A percentile compares a stretch with the other conserved stretches of the same genome.
These are phyloP conservation scores for Tilletia caries DNA, from an alignment of 1,284 basidiomycete species.

Conservation along the genomic window DNA sequence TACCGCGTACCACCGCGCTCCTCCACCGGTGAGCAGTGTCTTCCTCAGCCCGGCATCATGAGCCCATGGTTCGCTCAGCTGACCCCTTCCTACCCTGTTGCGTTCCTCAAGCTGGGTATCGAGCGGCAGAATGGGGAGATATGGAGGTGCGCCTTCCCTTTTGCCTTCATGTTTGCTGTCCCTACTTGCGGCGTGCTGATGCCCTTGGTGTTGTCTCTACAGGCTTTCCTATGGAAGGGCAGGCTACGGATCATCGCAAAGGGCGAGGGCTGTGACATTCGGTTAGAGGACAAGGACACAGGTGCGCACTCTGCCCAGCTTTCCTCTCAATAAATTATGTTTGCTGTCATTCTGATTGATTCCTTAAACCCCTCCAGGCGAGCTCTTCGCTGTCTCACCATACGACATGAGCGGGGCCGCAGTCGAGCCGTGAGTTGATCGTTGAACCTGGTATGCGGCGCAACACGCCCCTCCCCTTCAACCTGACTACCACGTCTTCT, in stretches of 20 bases:
- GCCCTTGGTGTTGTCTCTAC: background rate
- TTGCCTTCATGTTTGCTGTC: background rate
- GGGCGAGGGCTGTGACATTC: slow-evolving; percentile 41
- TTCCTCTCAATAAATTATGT: slow-evolving; percentile 55
- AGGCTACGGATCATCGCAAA: slow-evolving; percentile 78
- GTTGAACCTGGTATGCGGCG: too few relatives aligned
- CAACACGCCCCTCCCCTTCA: too few relatives aligned
- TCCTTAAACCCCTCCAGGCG: slow-evolving; percentile 45
- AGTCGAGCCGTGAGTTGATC: slow-evolving; percentile 67
- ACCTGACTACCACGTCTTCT: too few relatives aligned
- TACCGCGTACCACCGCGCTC: slow-evolving; percentile 66
- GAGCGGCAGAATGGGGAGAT: slow-evolving; percentile 63
- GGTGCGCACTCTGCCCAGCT: slow-evolving; percentile 24
- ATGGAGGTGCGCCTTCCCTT: slow-evolving; percentile 57
- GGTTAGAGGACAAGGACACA: slow-evolving; percentile 42
- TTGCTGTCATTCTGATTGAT: slow-evolving; percentile 61
- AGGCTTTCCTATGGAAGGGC: slow-evolving; percentile 78
- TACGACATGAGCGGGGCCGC: slow-evolving; percentile 75
- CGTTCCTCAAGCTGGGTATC: slow-evolving; percentile 47
- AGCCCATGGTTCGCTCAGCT: background rate
- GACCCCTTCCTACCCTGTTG: background rate
- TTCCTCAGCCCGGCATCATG: slow-evolving; percentile 61
- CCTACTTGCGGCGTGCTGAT: background rate
- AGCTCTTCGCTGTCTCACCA: slow-evolving; percentile 82
- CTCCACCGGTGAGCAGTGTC: slow-evolving; percentile 57